Percentiles rank a stretch among this genome's conserved stretches.
phyloP scores from a whole-genome alignment of 2,329 filamentous ascomycete species.

The Alternaria ventricosa region DNA sequence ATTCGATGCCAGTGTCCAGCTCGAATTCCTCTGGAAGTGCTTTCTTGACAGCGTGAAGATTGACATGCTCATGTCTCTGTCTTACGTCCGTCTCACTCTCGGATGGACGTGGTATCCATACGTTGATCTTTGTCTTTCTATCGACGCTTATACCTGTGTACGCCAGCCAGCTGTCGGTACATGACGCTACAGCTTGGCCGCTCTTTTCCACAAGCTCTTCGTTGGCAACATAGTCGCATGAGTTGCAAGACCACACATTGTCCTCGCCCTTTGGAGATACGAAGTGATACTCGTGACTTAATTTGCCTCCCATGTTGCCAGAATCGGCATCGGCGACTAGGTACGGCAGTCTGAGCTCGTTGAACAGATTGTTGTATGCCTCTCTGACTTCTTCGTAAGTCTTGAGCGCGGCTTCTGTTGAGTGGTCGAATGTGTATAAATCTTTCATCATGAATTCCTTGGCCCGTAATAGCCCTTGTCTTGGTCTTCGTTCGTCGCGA shows the following conservation, averaged over 20 bases:
- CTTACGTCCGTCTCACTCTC: neutral
- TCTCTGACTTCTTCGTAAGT: conserved; percentile 79
- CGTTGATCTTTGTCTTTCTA: conserved; percentile 70
- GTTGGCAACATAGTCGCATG: conserved; percentile 80
- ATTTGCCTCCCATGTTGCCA: conserved; percentile 90
- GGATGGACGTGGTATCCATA: conserved; percentile 40
- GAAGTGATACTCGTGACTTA: conserved; percentile 96
- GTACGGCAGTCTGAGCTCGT: conserved; percentile 82
- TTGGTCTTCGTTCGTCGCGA: conserved; percentile 86
- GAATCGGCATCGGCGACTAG: conserved; percentile 88
- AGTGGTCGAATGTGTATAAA: conserved; percentile 90
- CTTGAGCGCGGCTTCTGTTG: conserved; percentile 69
- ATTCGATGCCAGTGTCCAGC: conserved; percentile 73
- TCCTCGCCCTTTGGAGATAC: conserved; percentile 83
- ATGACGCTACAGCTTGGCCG: conserved; percentile 18
- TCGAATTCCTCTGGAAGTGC: conserved; percentile 60
- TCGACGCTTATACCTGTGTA: conserved; percentile 74
- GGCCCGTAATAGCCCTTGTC: conserved; percentile 84
- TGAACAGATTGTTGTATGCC: conserved; percentile 79
- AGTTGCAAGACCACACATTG: conserved; percentile 74
- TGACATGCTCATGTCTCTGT: conserved; percentile 51
- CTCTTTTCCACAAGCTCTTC: conserved; percentile 75
- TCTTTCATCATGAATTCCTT: conserved; percentile 99
- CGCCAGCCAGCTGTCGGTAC: conserved; percentile 35
- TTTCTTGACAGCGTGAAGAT: conserved; percentile 70